phyloP scores from a whole-genome alignment of 176 grass and related monocot genomes.

The Alopecurus myosuroides region DNA sequence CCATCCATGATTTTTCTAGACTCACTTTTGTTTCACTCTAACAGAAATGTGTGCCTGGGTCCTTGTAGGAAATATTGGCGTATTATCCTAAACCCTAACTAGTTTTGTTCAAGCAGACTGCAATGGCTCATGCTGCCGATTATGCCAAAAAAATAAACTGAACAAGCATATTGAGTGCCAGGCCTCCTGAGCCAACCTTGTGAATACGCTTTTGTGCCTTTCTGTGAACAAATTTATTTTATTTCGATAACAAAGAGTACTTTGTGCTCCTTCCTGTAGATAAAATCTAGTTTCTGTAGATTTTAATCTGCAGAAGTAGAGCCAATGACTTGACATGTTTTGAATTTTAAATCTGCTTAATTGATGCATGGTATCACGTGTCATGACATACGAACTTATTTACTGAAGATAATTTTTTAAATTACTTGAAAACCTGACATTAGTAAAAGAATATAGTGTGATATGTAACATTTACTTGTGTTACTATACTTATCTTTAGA shows the following conservation, averaged over 20 bases:
- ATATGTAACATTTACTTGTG: not conserved
- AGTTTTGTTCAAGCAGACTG: not conserved
- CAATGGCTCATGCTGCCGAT: not conserved
- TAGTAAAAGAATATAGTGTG: not conserved
- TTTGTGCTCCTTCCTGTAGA: not conserved
- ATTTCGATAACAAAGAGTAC: not conserved
- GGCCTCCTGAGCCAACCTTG: not conserved
- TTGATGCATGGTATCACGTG: not conserved
- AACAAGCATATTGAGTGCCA: not conserved
- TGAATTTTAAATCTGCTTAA: not conserved
- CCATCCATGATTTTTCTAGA: not conserved
- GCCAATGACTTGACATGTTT: not conserved
- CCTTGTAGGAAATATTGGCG: not conserved
- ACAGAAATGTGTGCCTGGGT: not conserved
- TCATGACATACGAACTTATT: not conserved
- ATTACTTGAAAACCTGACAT: not conserved
- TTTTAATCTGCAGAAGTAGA: not conserved
- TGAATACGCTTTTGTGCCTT: no score
- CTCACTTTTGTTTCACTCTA: not conserved
- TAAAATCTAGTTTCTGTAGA: not conserved
- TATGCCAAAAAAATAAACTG: not conserved
- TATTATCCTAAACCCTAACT: not conserved
- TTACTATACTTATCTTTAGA: not conserved
- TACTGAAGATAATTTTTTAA: not conserved
- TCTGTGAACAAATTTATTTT: not conserved